Evolutionary conservation across 768 basidiomycete genomes (phyloP).

Genomic region (Trametes cubensis): DNA sequence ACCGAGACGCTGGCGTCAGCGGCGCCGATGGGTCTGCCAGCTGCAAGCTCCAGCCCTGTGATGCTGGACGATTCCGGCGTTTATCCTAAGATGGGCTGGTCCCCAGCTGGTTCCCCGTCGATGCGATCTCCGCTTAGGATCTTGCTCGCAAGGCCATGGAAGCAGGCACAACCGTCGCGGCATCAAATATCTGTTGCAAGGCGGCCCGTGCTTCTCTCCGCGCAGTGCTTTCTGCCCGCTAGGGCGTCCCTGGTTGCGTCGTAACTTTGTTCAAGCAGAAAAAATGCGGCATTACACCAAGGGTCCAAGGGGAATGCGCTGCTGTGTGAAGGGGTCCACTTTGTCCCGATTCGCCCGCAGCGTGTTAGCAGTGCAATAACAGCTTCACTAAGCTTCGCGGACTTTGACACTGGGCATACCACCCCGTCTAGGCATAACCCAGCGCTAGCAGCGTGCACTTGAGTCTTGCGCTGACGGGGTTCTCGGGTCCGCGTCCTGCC

Average conservation of each 20-base stretch:
- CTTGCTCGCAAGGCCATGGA: constrained; percentile 4
- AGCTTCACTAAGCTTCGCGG: constrained; percentile 1
- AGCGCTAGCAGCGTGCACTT: neutral
- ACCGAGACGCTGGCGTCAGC: constrained; percentile 8
- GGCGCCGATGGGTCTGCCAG: neutral
- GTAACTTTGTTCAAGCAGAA: constrained; percentile 5
- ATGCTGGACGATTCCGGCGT: constrained; percentile 10
- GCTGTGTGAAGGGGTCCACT: neutral
- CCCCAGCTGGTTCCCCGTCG: constrained; percentile 5
- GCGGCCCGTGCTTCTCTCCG: constrained; percentile 5
- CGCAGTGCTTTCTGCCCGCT: neutral
- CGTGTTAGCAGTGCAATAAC: neutral
- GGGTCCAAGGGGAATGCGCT: neutral
- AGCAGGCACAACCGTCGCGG: constrained; percentile 18
- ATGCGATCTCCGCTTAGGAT: constrained; percentile 11
- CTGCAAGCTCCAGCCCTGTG: neutral
- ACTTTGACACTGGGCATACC: neutral
- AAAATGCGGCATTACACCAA: neutral
- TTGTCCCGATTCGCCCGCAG: constrained; percentile 1
- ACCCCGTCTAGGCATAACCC: constrained; percentile 6
- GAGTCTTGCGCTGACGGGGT: neutral
- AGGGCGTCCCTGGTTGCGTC: constrained; percentile 11
- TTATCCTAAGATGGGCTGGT: constrained; percentile 13
- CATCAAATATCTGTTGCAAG: constrained; percentile 13
- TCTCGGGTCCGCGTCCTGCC: constrained; percentile 18